phyloP scores from a whole-genome alignment of 441 rosid species.

The Euphorbia celastroides region DNA sequence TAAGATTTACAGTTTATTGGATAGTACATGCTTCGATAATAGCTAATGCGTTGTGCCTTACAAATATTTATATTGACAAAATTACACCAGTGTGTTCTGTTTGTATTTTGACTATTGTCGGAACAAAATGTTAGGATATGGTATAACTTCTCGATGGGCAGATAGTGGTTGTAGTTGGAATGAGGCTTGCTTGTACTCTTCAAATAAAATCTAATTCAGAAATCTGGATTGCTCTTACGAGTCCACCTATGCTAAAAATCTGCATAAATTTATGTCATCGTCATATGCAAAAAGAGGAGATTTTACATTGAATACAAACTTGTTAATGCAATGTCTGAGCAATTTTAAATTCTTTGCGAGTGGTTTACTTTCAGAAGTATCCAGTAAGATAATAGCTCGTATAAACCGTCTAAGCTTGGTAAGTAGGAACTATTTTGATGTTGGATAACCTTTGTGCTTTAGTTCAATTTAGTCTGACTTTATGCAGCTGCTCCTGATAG shows the following conservation, averaged over 20 bases:
- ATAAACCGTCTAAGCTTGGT: neutral
- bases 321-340: neutral
- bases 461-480: neutral
- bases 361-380: neutral
- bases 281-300: neutral
- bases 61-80: neutral
- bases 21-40: neutral
- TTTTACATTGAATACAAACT: neutral
- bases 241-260: neutral
- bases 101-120: neutral
- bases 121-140: neutral
- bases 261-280: neutral
- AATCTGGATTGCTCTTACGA: neutral
- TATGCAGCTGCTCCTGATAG: no score
- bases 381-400: neutral
- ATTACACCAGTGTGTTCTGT: neutral
- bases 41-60: neutral
- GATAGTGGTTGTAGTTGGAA: neutral
- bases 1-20: neutral
- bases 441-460: neutral
- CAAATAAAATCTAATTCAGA: neutral
- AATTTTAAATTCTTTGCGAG: neutral
- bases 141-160: neutral
- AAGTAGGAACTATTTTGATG: neutral
- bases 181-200: neutral